Evolutionary conservation across 495 filamentous ascomycete genomes (phyloP), one percentile per base, ranked within the genome.

Genomic region (Lepidopterella palustris): DNA sequence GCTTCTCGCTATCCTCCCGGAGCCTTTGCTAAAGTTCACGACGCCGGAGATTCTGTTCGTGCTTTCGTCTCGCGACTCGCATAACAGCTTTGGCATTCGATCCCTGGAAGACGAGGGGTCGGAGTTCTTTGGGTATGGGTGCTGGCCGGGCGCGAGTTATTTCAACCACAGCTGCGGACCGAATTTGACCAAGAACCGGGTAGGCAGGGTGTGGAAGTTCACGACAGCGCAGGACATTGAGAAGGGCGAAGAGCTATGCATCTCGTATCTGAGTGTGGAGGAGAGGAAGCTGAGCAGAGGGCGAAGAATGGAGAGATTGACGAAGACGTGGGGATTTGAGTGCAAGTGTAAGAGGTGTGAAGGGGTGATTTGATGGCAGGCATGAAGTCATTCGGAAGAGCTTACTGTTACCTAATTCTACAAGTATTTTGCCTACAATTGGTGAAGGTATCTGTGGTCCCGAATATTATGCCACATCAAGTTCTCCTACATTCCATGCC

Each of bases 91-190:
- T 51, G 70, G 70, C 24, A 66, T 75, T n/a, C 70, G 69, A 6
- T 54, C 59, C 9, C 64, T 68, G n/a, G 65, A 67, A 31, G 67
- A 68, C 42, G 72, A 72, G 35, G 72, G 72, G 27, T 59, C 64
- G 9, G 73, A 75, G 57, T 74, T 69, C 59, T 65, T 74, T 32
- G 73, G 73, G 42, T 75, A 71, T 29, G 72, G 63, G 10, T 52
- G 72, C 21, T 75, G 68, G 62, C 67, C 70, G 6, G 53, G 20
- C 3, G 72, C 72, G 9, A 70, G 66, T 55, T 73, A 68, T 49
- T 75, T 71, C 60, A 75, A 75, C 50, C 73, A 75, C 51, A 64
- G 58, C 1, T 75, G 73, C 53, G 52, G n/a, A 13, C 73, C 73
- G 39, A 75, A 72, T 55, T 32, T 75, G 13, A 56, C 45, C 28